These are phyloP conservation scores for Leccinum pseudoinsigne DNA, from an alignment of 1,284 basidiomycete species.

Conservation along the genomic window DNA sequence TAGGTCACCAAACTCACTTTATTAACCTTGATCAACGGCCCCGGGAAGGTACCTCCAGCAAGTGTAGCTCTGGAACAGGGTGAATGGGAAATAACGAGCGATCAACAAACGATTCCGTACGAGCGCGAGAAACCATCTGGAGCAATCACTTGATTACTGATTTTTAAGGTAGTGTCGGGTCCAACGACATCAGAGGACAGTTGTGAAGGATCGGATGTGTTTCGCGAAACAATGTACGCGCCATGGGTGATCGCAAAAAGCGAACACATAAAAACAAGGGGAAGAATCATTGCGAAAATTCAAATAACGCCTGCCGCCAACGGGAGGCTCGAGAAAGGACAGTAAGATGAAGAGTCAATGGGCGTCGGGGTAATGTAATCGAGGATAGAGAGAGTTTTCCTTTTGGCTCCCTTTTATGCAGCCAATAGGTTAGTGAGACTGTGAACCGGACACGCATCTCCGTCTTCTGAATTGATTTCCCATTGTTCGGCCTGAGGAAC, in stretches of 20 bases:
- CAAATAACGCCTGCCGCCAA: not conserved
- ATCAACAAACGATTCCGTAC: slow-evolving; percentile 22
- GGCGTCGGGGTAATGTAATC: not conserved
- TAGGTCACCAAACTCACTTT: slow-evolving; percentile 23
- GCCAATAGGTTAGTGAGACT: not conserved
- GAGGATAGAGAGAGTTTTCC: not conserved
- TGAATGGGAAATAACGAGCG: not conserved
- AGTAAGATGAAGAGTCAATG: not conserved
- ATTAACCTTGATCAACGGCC: slow-evolving; percentile 35
- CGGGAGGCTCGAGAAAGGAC: not conserved
- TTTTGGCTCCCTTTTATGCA: not conserved
- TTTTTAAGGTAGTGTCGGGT: slow-evolving; percentile 32
- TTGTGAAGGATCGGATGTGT: not conserved
- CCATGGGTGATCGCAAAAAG: not conserved
- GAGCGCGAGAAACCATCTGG: slow-evolving; percentile 43
- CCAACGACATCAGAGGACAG: slow-evolving; percentile 24
- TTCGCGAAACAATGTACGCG: not conserved
- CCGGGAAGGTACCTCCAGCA: slow-evolving; percentile 38
- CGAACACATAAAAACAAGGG: not conserved
- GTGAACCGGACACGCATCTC: not conserved
- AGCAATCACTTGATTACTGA: slow-evolving; percentile 37
- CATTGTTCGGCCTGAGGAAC: not conserved
- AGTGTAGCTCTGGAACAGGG: slow-evolving; percentile 17
- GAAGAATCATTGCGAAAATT: not conserved
- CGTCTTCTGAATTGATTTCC: not conserved